phyloP scores from a whole-genome alignment of 2,329 filamentous ascomycete species.

The Trichophyton verrucosum region DNA sequence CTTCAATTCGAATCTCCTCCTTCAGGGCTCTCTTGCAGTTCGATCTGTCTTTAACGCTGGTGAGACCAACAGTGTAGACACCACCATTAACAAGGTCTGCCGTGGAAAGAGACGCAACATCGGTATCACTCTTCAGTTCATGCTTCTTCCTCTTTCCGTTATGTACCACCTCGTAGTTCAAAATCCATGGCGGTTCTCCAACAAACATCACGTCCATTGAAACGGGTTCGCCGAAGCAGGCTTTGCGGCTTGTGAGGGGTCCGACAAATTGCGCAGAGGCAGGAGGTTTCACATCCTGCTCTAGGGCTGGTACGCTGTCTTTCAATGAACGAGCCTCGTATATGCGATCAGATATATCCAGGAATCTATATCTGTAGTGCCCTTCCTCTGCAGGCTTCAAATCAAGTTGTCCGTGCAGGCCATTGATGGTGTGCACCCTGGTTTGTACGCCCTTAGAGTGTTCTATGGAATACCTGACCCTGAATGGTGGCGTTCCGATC shows the following conservation, averaged over 20 bases:
- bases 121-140: slow-evolving; percentile 50
- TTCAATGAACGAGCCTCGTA: slow-evolving; percentile 57
- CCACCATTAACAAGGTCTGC: slow-evolving; percentile 64
- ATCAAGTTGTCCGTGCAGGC: slow-evolving; percentile 70
- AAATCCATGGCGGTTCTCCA: slow-evolving; percentile 73
- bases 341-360: slow-evolving; percentile 65
- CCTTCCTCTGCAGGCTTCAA: slow-evolving; percentile 71
- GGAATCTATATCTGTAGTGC: slow-evolving; percentile 75
- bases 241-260: slow-evolving; percentile 43
- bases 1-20: slow-evolving; percentile 71
- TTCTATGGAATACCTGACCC: slow-evolving; percentile 62
- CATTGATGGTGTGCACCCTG: slow-evolving; percentile 47
- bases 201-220: slow-evolving; percentile 60
- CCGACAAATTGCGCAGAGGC: slow-evolving; percentile 62
- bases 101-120: slow-evolving; percentile 61
- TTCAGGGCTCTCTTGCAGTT: slow-evolving; percentile 78
- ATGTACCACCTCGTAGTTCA: slow-evolving; percentile 89
- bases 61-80: slow-evolving; percentile 77
- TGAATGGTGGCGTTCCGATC: slow-evolving; percentile 83
- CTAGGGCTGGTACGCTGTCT: slow-evolving; percentile 51
- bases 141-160: slow-evolving; percentile 70
- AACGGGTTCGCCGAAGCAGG: slow-evolving; percentile 73
- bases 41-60: slow-evolving; percentile 72
- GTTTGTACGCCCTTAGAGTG: slow-evolving; percentile 45
- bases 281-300: slow-evolving; percentile 87